Evolutionary conservation across 1,284 basidiomycete genomes (phyloP), one percentile per base, ranked within the genome.

Genomic region (Salmacisia buchloeana): DNA sequence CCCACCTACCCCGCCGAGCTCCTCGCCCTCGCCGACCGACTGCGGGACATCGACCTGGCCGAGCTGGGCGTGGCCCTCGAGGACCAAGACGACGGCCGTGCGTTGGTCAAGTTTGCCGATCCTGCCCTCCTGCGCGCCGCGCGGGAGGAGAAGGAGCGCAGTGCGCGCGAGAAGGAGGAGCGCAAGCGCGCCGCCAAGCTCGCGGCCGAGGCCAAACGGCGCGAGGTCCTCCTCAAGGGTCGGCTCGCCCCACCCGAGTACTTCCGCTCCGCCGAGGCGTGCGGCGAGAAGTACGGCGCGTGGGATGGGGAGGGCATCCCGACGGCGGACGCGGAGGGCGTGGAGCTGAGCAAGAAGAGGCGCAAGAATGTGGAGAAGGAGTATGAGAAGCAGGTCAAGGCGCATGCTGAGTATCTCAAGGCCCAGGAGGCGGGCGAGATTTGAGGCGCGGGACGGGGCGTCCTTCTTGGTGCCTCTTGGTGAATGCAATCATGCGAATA

Each of bases 11-110:
- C 56, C 6, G 15, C 63, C 7, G 75, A 74, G 25, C 71, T 78
- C 46, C 71, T 78, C 49, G 67, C 72, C 58, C 73, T 80, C 4
- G 74, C 76, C 2, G 96, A 99, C 82, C 87, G 86, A 65, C 85
- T 99, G 66, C 86, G 96, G 29, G 96, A 98, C 80, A 83, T 86
- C 41, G 94, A 97, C 76, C 83, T 97, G 41, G 88, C 94, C 52
- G 89, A 93, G 27, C 84, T 98, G 60, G 96, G 96, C 15, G 91
- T 99, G 4, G 92, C 93, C 10, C 83, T 99, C 45, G 96, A 98
- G 77, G 96, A 99, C 81, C 91, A 93, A 83, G 76, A 75, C 38
- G 92, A 93, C 82, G 92, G 93, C 87, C 71, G 72, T 81, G 70
- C 71, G 15, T 86, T 98, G 46, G 90, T 97, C 70, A 98, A 98